A percentile compares a stretch with the other conserved stretches of the same genome.
phyloP scores from a whole-genome alignment of 768 basidiomycete species.

The Hypholoma fasciculare region DNA sequence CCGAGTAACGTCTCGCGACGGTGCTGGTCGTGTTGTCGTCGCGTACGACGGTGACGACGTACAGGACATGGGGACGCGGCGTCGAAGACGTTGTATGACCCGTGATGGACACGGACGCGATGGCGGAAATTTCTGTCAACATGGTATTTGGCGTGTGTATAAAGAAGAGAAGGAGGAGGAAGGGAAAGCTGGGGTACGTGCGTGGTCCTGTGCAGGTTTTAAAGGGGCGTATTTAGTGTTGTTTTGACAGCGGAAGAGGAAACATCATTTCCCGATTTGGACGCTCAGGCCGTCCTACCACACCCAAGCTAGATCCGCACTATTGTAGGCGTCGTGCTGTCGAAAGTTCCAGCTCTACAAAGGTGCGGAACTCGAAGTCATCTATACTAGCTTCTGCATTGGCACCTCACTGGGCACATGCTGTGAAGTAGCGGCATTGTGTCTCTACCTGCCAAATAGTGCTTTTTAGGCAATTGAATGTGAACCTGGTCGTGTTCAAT shows the following conservation, averaged over 20 bases:
- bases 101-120: constrained; percentile 9
- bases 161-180: background rate
- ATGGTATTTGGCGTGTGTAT: background rate
- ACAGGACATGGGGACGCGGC: constrained; percentile 16
- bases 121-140: constrained; percentile 1
- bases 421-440: too few species aligned
- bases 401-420: too few species aligned
- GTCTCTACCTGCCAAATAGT: too few species aligned
- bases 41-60: constrained; percentile 17
- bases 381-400: too few species aligned
- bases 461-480: too few species aligned
- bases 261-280: constrained; percentile 15
- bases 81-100: constrained; percentile 18
- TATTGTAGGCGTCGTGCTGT: too few species aligned
- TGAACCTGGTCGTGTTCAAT: background rate
- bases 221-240: constrained; percentile 12
- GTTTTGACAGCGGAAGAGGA: constrained; percentile 16
- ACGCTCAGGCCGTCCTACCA: background rate
- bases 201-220: background rate
- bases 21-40: constrained; percentile 7
- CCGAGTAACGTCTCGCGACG: constrained; percentile 18
- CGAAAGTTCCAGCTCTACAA: background rate
- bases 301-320: too few species aligned
- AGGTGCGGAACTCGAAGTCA: too few species aligned
- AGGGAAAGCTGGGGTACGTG: background rate